Conservation (phyloP, 139 green algal species). For the Zygnema circumcarinatum region DNA sequence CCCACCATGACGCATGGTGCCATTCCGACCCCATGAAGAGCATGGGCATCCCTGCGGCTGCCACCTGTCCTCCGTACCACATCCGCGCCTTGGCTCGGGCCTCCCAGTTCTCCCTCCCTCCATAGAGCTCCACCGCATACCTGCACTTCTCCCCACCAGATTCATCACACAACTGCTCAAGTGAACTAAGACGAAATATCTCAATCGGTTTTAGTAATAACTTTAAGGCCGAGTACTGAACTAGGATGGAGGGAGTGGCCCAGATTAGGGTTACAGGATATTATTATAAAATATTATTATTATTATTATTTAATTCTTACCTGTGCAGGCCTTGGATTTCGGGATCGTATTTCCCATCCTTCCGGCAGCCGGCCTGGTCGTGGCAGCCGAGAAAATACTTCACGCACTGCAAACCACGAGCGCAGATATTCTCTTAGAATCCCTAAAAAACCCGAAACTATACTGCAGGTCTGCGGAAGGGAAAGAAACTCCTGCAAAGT, state of each 20-base stretch:
- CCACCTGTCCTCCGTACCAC: slow-evolving; percentile 69
- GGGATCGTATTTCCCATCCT: slow-evolving; percentile 63
- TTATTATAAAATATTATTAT: no score
- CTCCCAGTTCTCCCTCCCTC: slow-evolving; percentile 61
- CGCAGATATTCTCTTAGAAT: not conserved
- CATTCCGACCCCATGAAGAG: slow-evolving; percentile 76
- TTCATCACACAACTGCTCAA: not conserved
- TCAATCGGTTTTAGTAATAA: not conserved
- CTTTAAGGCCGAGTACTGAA: not conserved
- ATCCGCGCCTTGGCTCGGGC: slow-evolving; percentile 67
- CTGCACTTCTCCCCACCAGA: slow-evolving; percentile 27
- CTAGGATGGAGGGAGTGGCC: not conserved
- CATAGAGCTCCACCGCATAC: slow-evolving; percentile 60
- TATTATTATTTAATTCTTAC: no score
- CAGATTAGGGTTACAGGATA: not conserved
- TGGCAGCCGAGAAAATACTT: slow-evolving; percentile 77
- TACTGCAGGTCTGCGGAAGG: not conserved
- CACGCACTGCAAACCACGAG: slow-evolving; percentile 65
- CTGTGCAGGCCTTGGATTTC: slow-evolving; percentile 68
- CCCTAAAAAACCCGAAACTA: not conserved
- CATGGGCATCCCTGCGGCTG: slow-evolving; percentile 72
- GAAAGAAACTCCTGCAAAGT: no score
- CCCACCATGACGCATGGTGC: slow-evolving; percentile 70
- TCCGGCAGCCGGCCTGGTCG: slow-evolving; percentile 71
- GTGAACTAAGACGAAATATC: not conserved